Base-by-base conservation (phyloP, 352 stramenopile species). In the Blastocystis sp. region DNA sequence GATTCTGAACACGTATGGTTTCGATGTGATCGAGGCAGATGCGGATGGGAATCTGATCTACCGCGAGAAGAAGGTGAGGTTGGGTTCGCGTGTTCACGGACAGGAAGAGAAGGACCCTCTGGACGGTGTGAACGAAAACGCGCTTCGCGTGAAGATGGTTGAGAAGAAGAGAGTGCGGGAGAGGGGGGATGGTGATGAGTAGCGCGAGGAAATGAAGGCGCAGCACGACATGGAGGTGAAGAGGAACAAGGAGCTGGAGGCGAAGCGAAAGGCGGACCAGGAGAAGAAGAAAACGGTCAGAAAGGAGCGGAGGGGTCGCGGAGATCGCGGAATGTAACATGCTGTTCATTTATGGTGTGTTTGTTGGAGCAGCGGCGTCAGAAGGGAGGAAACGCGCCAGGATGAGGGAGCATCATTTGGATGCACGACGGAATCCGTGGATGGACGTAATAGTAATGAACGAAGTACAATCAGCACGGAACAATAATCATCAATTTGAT, bases 1-100 rank as follows among this genome's bases (percentile, higher is more conserved):
- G 35, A 21, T 85, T 9, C 31, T 85, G n/a, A 85, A 85, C 31
- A 85, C 74, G 2, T 85, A 85, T 50, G 74, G 74, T 31, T 85
- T 85, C 26, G 74, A 85, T 67, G 51, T 85, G 16, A 19, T 85
- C 19, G 74, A 85, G 60, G 45, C 61, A 21, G 74, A 85, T 41
- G 51, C 24, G 24, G 60, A 85, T 41, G 74, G 74, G 13, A 69
- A 85, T 31, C 24, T 85, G 51, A 85, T 85, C 51, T 85, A 85
- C 45, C 74, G 74, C 3, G 55, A 85, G 31, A 85, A 85, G 51
- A 62, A 61, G 37, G 74, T 85, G 60, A 3, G 4, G 19, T 19
- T 45, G 21, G 19, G 12, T 13, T 12, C 51, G 26, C 1, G 3
- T 4, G 16, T 16, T 29, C 9, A 50, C 33, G 24, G 50, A 6